Base-by-base conservation (phyloP, 2,329 filamentous ascomycete genomes). In the Colletotrichum lupini region DNA sequence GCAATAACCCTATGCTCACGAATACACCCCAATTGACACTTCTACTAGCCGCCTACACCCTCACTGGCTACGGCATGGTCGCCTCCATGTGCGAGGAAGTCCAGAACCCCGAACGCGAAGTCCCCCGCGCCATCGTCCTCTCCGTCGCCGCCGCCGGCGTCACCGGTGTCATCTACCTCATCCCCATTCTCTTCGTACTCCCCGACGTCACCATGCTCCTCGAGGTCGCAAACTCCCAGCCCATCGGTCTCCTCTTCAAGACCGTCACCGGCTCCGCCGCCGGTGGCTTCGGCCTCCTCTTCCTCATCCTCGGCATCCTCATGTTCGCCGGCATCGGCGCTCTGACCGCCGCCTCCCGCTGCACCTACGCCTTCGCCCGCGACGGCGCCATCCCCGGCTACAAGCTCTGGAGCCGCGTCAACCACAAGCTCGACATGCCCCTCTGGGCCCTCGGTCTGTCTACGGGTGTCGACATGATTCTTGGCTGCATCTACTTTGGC, bases 401-500 rank as follows among this genome's bases (percentile, higher is more conserved):
- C 75, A 85, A 85, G 30, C 81, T 93, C 12, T 95, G 92, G 92
- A 87, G 87, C 63, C 85, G 85, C 58, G 92, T 95, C 56, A 90
- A 93, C 82, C 86, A 86, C 73, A 85, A 84, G 3, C 87, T 94
- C 63, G 91, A 92, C 70, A 91, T 95, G 67, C 94, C 94, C 0
- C 84, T 96, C 1, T 91, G 87, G 85, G 92, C 91, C 1, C 86
- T 95, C 7, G 83, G 91, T 3, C 85, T 95, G 2, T 94, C 92
- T 0, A 92, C 92, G 0, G 79, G 86, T 0, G 89, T 95, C 56
- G 91, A 93, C 80, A 93, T 90, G 76, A 83, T 95, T 12, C 87
- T 95, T 0, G 93, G 93, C 0, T 87, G 94, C 76, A 95, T 95
- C 81, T 95, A 94, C 83, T 94, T 95, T 75, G 94, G 94, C 11